A percentile compares a stretch with the other conserved stretches of the same genome.
phyloP scores from a whole-genome alignment of 768 basidiomycete genomes.

The Termitomyces sp. region DNA sequence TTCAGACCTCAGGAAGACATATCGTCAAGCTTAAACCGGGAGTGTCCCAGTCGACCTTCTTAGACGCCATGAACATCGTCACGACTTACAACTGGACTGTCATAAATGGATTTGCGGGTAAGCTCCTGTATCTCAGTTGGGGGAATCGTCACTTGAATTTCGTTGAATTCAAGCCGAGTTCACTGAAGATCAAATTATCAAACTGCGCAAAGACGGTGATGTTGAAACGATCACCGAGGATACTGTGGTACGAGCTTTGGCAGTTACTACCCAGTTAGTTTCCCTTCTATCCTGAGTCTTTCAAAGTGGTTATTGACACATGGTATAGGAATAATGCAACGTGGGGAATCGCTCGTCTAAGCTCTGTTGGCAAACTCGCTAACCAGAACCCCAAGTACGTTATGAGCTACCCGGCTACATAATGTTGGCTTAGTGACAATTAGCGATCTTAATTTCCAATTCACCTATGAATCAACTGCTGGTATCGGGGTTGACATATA shows the following conservation, averaged over 20 bases:
- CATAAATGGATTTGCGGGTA: slow-evolving; percentile 31
- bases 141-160: not conserved
- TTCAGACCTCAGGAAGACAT: slow-evolving; percentile 23
- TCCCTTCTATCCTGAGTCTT: not conserved
- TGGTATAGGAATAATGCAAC: slow-evolving; percentile 24
- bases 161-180: slow-evolving; percentile 7
- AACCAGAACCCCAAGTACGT: slow-evolving; percentile 12
- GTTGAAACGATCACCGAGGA: slow-evolving; percentile 21
- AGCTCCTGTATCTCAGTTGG: not conserved
- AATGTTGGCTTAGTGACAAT: no score
- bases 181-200: slow-evolving; percentile 14
- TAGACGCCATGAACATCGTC: slow-evolving; percentile 1
- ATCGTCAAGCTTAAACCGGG: slow-evolving; percentile 29
- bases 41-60: slow-evolving; percentile 15
- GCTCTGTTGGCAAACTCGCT: slow-evolving; percentile 14
- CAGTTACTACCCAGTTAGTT: slow-evolving; percentile 18
- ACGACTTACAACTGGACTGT: slow-evolving; percentile 21
- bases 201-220: slow-evolving; percentile 18
- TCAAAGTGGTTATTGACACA: no score
- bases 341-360: slow-evolving; percentile 29
- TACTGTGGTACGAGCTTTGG: slow-evolving; percentile 18
- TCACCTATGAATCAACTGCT: slow-evolving; percentile 11
- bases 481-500: slow-evolving; percentile 28
- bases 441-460: slow-evolving; percentile 10
- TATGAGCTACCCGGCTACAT: no score